Conservation (phyloP, 164 flowering plant species). For the Stephania cephalantha region DNA sequence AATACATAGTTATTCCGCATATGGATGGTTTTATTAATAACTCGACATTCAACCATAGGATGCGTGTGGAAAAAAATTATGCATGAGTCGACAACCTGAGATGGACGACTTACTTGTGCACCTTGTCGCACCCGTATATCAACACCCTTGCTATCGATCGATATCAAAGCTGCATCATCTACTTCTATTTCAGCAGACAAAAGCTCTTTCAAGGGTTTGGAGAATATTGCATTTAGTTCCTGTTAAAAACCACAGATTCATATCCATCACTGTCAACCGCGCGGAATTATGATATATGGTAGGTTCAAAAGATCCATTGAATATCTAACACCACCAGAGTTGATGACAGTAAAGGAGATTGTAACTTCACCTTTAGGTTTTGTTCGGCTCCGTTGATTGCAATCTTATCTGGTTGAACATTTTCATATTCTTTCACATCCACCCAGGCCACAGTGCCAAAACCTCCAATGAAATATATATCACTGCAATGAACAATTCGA, state of each 20-base stretch:
- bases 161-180: slow-evolving; percentile 96
- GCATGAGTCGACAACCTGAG: neutral
- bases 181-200: slow-evolving; percentile 71
- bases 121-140: slow-evolving; percentile 95
- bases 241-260: slow-evolving; percentile 17
- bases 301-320: neutral
- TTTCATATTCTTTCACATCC: slow-evolving; percentile 87
- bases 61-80: too few species aligned
- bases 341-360: neutral
- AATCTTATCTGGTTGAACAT: slow-evolving; percentile 82
- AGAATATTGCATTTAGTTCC: slow-evolving; percentile 88
- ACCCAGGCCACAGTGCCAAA: slow-evolving; percentile 99
- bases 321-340: too few species aligned
- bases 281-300: neutral
- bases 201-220: slow-evolving; percentile 84
- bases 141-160: slow-evolving; percentile 88
- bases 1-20: neutral
- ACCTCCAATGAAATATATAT: slow-evolving; percentile 96
- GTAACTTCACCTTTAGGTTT: slow-evolving; percentile 59
- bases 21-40: too few species aligned
- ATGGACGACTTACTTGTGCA: slow-evolving; percentile 64
- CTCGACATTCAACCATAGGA: too few species aligned
- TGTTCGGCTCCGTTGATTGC: slow-evolving; percentile 97
- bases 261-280: neutral
- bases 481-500: slow-evolving; percentile 41